Evolutionary conservation across 2,329 filamentous ascomycete genomes (phyloP), one percentile per base, ranked within the genome.

Genomic region (Fusarium secorum): DNA sequence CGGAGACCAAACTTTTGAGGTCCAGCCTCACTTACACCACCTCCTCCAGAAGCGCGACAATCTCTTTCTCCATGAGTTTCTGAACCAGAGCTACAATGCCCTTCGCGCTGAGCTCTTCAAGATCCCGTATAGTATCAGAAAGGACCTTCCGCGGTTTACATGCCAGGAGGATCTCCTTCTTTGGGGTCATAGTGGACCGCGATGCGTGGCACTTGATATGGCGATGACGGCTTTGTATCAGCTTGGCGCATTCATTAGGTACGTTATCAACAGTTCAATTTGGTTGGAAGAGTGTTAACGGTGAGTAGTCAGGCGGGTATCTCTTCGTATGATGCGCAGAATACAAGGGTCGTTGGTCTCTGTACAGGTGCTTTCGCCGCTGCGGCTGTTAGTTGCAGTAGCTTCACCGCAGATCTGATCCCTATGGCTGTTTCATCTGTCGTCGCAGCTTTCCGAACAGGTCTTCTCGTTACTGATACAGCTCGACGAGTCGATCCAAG

Each of bases 361-460:
- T 74, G 71, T 17, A 74, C 71, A 5, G 71, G 71, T 14, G 61
- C 71, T 3, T 72, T 74, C 35, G 71, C 71, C 9, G 71, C 71
- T 11, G 71, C 71, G 0, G 71, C 71, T 11, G 53, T 74, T 4
- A 72, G 71, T 32, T 74, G 68, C 20, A 74, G 71, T 35, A 71
- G 66, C 46, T 69, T 69, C 14, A 70, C 63, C 3, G 56, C 68
- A 28, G 71, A 74, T 13, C 41, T 74, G 2, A 72, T 74, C 11
- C 56, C 66, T 0, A 68, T 72, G 60, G 71, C 71, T 13, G 66
- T 74, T 0, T 51, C 65, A 22, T 61, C 71, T 0, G 68, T 74
- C 5, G 30, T 67, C 3, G 66, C 65, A 1, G 66, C 71, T 20
- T 74, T 74, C n/a, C 48, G 62, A 17, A 70, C 69, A 11, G 71